Conservation (phyloP, 225 moss, liverwort and hornwort species). For the Climacium dendroides region DNA sequence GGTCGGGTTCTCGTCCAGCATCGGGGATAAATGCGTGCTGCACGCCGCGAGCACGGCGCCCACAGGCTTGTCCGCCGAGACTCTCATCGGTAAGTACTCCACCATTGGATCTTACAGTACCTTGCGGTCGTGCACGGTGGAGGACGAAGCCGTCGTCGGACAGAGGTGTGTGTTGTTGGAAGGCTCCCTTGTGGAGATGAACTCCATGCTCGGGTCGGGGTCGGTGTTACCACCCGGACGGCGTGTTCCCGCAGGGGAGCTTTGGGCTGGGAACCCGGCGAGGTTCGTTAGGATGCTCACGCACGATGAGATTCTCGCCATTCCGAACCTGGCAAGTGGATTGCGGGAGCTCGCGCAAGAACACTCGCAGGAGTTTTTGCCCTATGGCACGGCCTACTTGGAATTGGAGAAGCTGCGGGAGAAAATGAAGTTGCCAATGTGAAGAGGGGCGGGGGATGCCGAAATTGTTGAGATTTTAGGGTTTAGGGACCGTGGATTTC, state of each 20-base stretch:
- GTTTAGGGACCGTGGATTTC: not conserved
- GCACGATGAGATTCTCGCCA: constrained; percentile 64
- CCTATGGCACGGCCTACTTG: constrained; percentile 74
- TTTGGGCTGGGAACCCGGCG: constrained; percentile 93
- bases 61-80: constrained; percentile 66
- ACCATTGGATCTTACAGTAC: constrained; percentile 68
- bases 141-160: constrained; percentile 77
- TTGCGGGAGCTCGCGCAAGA: constrained; percentile 51
- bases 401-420: constrained; percentile 75
- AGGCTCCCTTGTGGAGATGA: constrained; percentile 80
- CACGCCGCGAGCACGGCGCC: constrained; percentile 70
- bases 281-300: constrained; percentile 67
- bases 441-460: not conserved
- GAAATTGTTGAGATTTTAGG: not conserved
- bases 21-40: constrained; percentile 83
- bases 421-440: constrained; percentile 19
- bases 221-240: constrained; percentile 87
- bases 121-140: constrained; percentile 88
- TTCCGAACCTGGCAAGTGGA: constrained; percentile 57
- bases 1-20: constrained; percentile 66
- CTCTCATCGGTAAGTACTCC: constrained; percentile 70
- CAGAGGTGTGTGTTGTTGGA: constrained; percentile 84
- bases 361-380: constrained; percentile 62
- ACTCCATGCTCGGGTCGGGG: constrained; percentile 70
- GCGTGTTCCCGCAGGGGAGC: constrained; percentile 75